Conservation (phyloP, 306 rosid species). For the Dalbergia oliveri region DNA sequence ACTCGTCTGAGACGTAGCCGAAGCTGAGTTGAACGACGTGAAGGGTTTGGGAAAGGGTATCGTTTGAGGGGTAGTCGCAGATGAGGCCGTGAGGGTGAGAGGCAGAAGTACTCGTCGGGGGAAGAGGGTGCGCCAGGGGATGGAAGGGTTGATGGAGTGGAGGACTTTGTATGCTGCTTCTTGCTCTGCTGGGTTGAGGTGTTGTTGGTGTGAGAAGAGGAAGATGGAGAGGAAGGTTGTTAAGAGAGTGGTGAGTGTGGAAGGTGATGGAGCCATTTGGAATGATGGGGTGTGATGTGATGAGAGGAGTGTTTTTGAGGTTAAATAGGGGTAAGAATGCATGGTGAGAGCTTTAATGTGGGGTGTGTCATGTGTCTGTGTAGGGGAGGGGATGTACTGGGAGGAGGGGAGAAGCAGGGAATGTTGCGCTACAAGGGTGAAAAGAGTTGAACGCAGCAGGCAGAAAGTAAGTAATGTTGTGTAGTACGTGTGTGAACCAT, state of each 20-base stretch:
- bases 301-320: not conserved
- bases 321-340: too few species aligned
- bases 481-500: too few species aligned
- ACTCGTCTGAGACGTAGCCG: constrained; percentile 75
- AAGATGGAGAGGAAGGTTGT: constrained; percentile 3
- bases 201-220: constrained; percentile 57
- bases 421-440: not conserved
- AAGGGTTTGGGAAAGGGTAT: constrained; percentile 23
- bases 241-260: not conserved
- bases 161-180: constrained; percentile 63
- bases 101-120: constrained; percentile 66
- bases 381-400: too few species aligned
- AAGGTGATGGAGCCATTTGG: not conserved
- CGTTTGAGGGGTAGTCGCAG: constrained; percentile 53
- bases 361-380: too few species aligned
- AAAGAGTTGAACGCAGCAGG: not conserved
- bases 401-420: not conserved
- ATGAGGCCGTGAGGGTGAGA: constrained; percentile 75
- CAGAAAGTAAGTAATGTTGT: not conserved
- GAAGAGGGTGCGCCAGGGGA: constrained; percentile 76
- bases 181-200: constrained; percentile 55
- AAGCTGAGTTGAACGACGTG: constrained; percentile 70
- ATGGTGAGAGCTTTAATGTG: too few species aligned
- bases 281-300: not conserved
- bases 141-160: constrained; percentile 64